phyloP scores from a whole-genome alignment of 129 eudicot species.

The Pittosporum tobira region DNA sequence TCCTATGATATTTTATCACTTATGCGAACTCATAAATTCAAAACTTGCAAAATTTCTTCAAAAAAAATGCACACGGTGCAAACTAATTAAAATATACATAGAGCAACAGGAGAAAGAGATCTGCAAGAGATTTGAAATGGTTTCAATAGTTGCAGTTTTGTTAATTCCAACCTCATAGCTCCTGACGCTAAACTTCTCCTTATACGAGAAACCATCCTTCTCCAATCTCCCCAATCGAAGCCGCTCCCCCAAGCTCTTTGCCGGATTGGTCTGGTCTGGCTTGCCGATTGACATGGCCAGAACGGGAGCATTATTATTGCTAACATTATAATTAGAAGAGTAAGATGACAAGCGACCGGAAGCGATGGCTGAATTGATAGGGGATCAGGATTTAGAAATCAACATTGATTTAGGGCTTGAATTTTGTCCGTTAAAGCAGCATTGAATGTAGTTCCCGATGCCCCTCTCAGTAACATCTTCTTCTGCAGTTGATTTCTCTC shows the following conservation, averaged over 20 bases:
- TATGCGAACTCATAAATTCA: not conserved
- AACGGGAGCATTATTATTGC: constrained; percentile 26
- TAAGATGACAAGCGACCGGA: not conserved
- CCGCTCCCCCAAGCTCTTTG: constrained; percentile 46
- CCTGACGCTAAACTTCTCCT: constrained; percentile 68
- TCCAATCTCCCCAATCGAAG: constrained; percentile 69
- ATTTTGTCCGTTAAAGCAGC: constrained; percentile 9
- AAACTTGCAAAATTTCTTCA: not conserved
- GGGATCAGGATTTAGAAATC: constrained; percentile 8
- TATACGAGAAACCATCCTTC: constrained; percentile 72
- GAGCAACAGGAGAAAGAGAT: too few species aligned
- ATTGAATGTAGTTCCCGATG: constrained; percentile 2
- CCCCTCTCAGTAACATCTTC: constrained; percentile 9
- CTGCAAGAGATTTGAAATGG: constrained; percentile 84
- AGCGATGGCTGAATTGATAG: constrained; percentile 13
- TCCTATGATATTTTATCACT: not conserved
- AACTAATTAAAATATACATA: too few species aligned
- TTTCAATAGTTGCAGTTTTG: constrained; percentile 83
- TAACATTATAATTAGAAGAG: not conserved
- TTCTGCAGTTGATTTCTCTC: too few species aligned
- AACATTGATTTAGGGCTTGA: constrained; percentile 11
- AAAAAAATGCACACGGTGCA: too few species aligned
- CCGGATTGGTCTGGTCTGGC: constrained; percentile 1
- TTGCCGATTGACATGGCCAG: constrained; percentile 15
- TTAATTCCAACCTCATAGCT: constrained; percentile 83